Evolutionary conservation across 257 asterid species (phyloP).

Genomic region (Solanum sejunctum): DNA sequence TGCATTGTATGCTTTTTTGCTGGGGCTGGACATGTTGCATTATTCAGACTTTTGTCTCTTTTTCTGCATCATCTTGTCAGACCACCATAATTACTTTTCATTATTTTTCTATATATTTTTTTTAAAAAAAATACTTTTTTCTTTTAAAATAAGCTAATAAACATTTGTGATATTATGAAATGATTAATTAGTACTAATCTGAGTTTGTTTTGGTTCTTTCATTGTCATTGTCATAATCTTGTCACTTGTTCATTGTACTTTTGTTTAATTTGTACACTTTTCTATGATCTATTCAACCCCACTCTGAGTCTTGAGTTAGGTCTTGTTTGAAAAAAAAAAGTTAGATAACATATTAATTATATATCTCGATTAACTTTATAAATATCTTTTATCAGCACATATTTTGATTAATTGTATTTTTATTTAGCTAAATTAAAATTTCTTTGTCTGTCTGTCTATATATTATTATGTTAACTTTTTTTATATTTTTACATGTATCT

Average conservation of each 20-base stretch:
- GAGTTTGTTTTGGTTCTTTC: not conserved
- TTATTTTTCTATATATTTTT: not conserved
- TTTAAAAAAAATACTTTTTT: too few species aligned
- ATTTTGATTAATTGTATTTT: not conserved
- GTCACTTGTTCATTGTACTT: not conserved
- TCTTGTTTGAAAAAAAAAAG: not conserved
- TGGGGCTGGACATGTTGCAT: slow-evolving; percentile 5
- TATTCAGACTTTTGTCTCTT: slow-evolving; percentile 8
- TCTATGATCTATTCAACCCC: not conserved
- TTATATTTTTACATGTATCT: not conserved
- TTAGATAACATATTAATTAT: not conserved
- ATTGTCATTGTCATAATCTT: not conserved
- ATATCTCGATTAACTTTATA: not conserved
- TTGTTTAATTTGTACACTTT: not conserved
- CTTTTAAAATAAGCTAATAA: not conserved
- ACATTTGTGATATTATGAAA: not conserved
- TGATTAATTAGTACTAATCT: not conserved
- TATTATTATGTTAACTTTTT: too few species aligned
- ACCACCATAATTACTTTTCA: not conserved
- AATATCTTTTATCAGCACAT: not conserved
- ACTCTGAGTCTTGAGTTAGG: not conserved
- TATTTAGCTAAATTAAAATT: not conserved
- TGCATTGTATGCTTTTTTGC: not conserved
- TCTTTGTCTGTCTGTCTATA: too few species aligned
- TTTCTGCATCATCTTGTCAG: not conserved